These are phyloP conservation scores for Ceratocystis huliohia DNA, from an alignment of 2,329 filamentous ascomycete genomes.

Conservation along the genomic window DNA sequence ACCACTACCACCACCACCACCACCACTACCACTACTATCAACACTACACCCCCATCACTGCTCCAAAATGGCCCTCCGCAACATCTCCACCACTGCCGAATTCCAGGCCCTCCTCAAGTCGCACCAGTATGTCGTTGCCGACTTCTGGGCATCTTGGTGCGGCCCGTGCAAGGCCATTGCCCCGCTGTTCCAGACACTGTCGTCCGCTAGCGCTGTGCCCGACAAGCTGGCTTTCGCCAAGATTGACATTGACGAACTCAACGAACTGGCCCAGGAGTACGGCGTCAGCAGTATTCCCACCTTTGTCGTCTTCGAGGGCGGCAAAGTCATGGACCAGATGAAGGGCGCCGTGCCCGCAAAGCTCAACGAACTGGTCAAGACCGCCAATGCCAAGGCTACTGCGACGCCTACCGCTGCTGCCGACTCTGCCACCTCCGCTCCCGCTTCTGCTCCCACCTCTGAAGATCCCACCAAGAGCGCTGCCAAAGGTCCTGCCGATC, in stretches of 20 bases:
- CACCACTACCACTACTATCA: constrained; percentile 25
- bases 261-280: constrained; percentile 38
- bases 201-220: constrained; percentile 29
- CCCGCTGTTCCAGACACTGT: constrained; percentile 40
- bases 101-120: constrained; percentile 38
- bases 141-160: constrained; percentile 50
- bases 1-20: constrained; percentile 20
- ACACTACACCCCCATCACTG: constrained; percentile 34
- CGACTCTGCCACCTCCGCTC: background rate
- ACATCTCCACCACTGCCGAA: constrained; percentile 30
- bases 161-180: constrained; percentile 48
- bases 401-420: background rate
- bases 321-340: constrained; percentile 27
- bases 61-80: constrained; percentile 10
- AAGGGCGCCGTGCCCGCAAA: constrained; percentile 19
- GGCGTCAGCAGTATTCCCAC: constrained; percentile 45
- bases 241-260: constrained; percentile 45
- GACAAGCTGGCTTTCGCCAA: constrained; percentile 42
- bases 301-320: constrained; percentile 48
- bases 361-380: constrained; percentile 20
- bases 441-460: background rate
- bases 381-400: constrained; percentile 25
- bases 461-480: background rate
- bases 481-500: background rate
- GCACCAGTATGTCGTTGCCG: constrained; percentile 41